Percentiles rank a stretch among this genome's conserved stretches.
Conservation (phyloP, 768 basidiomycete species). For the Tricholoma sp. region DNA sequence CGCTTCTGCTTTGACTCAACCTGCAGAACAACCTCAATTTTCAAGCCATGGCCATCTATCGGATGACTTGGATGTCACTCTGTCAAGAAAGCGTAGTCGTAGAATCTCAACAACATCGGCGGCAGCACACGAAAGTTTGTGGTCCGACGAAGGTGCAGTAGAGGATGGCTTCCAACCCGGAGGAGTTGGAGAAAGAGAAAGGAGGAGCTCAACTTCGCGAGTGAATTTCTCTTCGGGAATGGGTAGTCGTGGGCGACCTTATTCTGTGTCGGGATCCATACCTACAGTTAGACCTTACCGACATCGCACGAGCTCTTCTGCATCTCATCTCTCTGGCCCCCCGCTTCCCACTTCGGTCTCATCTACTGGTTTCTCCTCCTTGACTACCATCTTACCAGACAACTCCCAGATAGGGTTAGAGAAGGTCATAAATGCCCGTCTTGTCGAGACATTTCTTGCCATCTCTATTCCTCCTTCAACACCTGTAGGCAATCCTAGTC, state of each 20-base stretch:
- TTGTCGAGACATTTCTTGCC: constrained; percentile 75
- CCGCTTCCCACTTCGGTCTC: constrained; percentile 12
- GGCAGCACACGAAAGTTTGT: constrained; percentile 40
- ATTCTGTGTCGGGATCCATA: constrained; percentile 20
- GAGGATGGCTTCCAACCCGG: constrained; percentile 21
- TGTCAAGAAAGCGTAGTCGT: constrained; percentile 54
- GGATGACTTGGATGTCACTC: constrained; percentile 65
- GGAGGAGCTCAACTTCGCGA: constrained; percentile 43
- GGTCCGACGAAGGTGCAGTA: constrained; percentile 38
- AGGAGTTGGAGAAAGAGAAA: constrained; percentile 28
- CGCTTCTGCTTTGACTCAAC: constrained; percentile 68
- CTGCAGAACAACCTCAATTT: constrained; percentile 58
- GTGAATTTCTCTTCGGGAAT: constrained; percentile 30
- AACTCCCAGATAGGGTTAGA: constrained; percentile 68
- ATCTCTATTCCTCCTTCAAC: constrained; percentile 35
- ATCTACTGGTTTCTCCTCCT: constrained; percentile 19
- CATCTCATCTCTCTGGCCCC: constrained; percentile 23
- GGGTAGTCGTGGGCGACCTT: constrained; percentile 9
- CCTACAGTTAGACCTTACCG: constrained; percentile 35
- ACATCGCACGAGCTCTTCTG: constrained; percentile 47
- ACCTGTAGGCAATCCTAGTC: background rate
- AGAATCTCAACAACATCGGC: constrained; percentile 57
- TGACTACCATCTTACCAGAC: constrained; percentile 40
- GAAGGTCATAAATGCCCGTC: constrained; percentile 62
- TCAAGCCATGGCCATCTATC: constrained; percentile 50